A percentile compares a stretch with the other conserved stretches of the same genome.
phyloP scores from a whole-genome alignment of 805 yeast species.

The Cephaloascus fragrans region DNA sequence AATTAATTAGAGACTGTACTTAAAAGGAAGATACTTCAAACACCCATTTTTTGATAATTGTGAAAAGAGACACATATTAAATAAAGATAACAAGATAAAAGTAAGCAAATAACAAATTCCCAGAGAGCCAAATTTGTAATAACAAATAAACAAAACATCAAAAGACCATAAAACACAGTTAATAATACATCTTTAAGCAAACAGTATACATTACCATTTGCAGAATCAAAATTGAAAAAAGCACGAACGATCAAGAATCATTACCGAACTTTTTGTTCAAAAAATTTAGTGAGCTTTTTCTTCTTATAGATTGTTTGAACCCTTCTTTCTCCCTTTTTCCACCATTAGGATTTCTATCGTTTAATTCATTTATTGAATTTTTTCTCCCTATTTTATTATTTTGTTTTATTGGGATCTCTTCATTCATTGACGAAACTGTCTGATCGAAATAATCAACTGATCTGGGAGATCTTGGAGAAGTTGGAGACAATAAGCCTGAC shows the following conservation, averaged over 20 bases:
- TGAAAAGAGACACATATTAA: too few species aligned
- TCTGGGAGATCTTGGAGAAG: conserved; percentile 11
- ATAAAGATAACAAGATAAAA: background rate
- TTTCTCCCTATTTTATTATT: background rate
- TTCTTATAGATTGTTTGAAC: background rate
- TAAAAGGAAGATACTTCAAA: too few species aligned
- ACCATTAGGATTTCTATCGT: background rate
- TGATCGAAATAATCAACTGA: background rate
- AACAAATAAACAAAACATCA: background rate
- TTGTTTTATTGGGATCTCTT: background rate
- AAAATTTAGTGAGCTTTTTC: background rate
- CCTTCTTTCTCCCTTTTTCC: background rate
- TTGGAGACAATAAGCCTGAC: conserved; percentile 50
- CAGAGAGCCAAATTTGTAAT: background rate
- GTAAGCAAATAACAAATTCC: background rate
- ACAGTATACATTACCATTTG: too few species aligned
- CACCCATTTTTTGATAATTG: too few species aligned
- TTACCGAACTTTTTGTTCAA: background rate
- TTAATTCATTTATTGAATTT: background rate
- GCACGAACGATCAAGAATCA: too few species aligned
- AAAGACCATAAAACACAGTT: background rate
- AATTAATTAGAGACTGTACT: too few species aligned
- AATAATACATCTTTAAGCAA: background rate
- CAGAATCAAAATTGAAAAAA: too few species aligned
- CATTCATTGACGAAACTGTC: background rate